A percentile compares a stretch with the other conserved stretches of the same genome.
Evolutionary conservation across 495 filamentous ascomycete genomes (phyloP).

Genomic region (Neurospora pannonica): DNA sequence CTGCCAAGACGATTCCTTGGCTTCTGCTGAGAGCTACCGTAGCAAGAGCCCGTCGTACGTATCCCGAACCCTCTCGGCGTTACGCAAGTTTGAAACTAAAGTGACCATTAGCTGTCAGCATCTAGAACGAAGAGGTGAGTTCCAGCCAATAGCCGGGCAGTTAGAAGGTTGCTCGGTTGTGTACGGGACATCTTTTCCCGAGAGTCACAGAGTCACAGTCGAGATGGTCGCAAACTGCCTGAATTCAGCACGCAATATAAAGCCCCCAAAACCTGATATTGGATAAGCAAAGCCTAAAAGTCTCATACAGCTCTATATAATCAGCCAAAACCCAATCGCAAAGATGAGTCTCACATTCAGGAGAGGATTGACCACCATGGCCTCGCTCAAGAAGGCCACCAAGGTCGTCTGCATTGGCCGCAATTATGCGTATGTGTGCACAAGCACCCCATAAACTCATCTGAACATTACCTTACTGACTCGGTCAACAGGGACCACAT

Average conservation of each 20-base stretch:
- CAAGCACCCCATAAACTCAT: background rate
- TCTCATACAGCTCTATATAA: background rate
- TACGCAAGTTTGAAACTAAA: background rate
- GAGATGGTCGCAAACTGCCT: background rate
- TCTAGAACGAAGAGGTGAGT: background rate
- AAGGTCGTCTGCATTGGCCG: constrained; percentile 96
- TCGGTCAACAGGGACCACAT: constrained; percentile 69
- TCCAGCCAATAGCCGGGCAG: background rate
- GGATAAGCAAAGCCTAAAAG: background rate
- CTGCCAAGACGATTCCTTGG: background rate
- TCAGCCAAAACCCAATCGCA: background rate
- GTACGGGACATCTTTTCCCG: background rate
- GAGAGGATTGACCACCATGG: constrained; percentile 43
- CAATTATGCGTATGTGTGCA: constrained; percentile 77
- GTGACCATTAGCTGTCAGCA: background rate
- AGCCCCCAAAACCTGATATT: background rate
- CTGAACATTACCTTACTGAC: constrained; percentile 8
- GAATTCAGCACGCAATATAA: background rate
- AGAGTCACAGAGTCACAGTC: background rate
- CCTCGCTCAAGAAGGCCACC: constrained; percentile 57
- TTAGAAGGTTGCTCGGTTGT: background rate
- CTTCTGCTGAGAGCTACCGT: background rate
- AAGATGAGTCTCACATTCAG: constrained; percentile 19
- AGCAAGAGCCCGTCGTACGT: background rate
- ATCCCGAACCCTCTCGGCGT: background rate